phyloP scores from a whole-genome alignment of 2,329 filamentous ascomycete species.

The Pseudovirgaria hyperparasitica region DNA sequence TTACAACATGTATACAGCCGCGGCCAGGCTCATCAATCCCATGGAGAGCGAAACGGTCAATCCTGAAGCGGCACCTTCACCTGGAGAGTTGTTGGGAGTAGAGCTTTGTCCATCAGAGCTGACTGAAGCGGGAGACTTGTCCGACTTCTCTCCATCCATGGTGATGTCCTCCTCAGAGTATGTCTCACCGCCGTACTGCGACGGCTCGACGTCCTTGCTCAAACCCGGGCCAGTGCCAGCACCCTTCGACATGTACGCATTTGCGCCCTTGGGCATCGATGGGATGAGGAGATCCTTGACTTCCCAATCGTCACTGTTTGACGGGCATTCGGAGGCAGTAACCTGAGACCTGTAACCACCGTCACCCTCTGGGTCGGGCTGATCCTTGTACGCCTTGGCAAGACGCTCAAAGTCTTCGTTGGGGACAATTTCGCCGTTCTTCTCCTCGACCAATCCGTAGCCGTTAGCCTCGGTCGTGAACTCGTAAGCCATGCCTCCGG shows the following conservation, averaged over 20 bases:
- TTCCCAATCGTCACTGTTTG: slow-evolving; percentile 41
- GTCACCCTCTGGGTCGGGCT: slow-evolving; percentile 39
- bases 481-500: slow-evolving; percentile 90
- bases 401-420: slow-evolving; percentile 50
- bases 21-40: too few species aligned
- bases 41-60: too few species aligned
- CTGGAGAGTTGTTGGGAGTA: too few species aligned
- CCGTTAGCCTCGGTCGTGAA: slow-evolving; percentile 56
- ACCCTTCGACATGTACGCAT: slow-evolving; percentile 41
- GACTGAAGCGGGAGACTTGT: too few species aligned
- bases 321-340: slow-evolving; percentile 41
- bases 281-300: slow-evolving; percentile 39
- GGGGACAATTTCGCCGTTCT: slow-evolving; percentile 41
- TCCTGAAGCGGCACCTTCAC: too few species aligned
- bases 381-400: slow-evolving; percentile 36
- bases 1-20: too few species aligned
- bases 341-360: slow-evolving; percentile 45
- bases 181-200: too few species aligned
- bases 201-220: too few species aligned
- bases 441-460: slow-evolving; percentile 61
- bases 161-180: too few species aligned
- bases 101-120: too few species aligned
- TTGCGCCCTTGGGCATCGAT: slow-evolving; percentile 41
- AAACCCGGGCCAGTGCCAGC: slow-evolving; percentile 42
- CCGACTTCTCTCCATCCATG: too few species aligned